Evolutionary conservation across 495 filamentous ascomycete species (phyloP).

Genomic region (Neurospora hispaniola): DNA sequence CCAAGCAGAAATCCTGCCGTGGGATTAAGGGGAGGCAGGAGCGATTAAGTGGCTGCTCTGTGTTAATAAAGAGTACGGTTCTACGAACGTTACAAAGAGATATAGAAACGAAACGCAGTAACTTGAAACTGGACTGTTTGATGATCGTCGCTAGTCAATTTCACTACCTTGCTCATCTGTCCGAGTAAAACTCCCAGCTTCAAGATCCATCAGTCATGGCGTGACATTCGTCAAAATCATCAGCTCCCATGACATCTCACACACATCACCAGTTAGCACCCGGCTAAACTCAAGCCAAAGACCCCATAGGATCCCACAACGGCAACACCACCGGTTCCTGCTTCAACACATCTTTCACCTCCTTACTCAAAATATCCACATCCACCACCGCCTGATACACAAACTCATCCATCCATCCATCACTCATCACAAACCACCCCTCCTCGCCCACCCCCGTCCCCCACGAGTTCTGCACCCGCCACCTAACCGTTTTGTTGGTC

Average conservation of each 20-base stretch:
- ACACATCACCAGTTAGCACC: not conserved
- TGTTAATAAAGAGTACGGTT: not conserved
- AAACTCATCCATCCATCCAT: conserved; percentile 79
- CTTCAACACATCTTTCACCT: conserved; percentile 56
- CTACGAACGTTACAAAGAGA: not conserved
- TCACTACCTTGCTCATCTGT: not conserved
- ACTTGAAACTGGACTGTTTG: not conserved
- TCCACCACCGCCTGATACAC: conserved; percentile 78
- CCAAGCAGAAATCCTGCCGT: not conserved
- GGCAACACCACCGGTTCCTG: conserved; percentile 61
- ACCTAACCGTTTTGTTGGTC: conserved; percentile 54
- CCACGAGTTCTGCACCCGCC: conserved; percentile 84
- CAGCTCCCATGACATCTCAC: not conserved
- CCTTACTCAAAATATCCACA: conserved; percentile 51
- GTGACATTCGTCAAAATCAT: not conserved
- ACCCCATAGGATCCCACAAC: conserved; percentile 84
- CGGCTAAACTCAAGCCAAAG: conserved; percentile 46
- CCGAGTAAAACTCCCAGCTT: not conserved
- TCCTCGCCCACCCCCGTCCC: conserved; percentile 53
- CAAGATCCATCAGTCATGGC: not conserved
- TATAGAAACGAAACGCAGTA: not conserved
- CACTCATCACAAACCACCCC: conserved; percentile 81
- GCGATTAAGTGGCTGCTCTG: not conserved
- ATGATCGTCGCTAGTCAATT: not conserved
- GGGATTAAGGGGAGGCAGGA: not conserved